These are phyloP conservation scores for Fusarium scirpi DNA, from an alignment of 2,329 filamentous ascomycete species.

Conservation along the genomic window DNA sequence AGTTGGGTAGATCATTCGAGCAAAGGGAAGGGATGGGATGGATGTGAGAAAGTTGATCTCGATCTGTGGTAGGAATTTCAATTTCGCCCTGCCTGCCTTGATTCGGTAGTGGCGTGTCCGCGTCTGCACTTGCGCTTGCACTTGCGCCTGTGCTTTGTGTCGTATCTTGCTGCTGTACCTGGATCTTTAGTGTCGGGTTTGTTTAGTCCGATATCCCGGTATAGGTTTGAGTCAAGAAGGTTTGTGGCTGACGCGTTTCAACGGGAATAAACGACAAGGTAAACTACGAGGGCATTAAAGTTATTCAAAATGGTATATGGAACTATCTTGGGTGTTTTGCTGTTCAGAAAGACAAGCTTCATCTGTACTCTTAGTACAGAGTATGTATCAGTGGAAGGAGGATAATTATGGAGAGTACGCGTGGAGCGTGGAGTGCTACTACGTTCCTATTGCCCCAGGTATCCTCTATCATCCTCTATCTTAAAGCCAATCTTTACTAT, in stretches of 20 bases:
- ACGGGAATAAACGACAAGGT: slow-evolving; percentile 3
- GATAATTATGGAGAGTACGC: slow-evolving; percentile 34
- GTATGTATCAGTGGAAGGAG: neutral
- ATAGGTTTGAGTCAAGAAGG: slow-evolving; percentile 4
- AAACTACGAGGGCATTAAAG: neutral
- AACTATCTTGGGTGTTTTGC: neutral
- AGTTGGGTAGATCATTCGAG: slow-evolving; percentile 23
- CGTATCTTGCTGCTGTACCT: neutral
- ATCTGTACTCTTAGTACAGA: too few species aligned
- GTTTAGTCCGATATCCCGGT: slow-evolving; percentile 24
- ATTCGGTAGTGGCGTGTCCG: slow-evolving; percentile 26
- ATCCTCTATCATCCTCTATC: neutral
- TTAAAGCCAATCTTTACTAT: neutral
- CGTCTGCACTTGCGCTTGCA: neutral
- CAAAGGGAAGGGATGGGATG: neutral
- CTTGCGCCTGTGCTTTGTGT: neutral
- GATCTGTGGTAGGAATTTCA: slow-evolving; percentile 34
- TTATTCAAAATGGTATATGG: neutral
- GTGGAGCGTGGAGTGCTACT: slow-evolving; percentile 17
- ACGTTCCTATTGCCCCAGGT: neutral
- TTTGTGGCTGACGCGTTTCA: slow-evolving; percentile 18
- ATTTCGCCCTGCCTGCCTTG: slow-evolving; percentile 35
- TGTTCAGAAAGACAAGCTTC: neutral
- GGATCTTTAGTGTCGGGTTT: slow-evolving; percentile 14
- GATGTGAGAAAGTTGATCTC: slow-evolving; percentile 22